These are phyloP conservation scores for Solanum sejunctum DNA, from an alignment of 257 asterid species.

Conservation along the genomic window DNA sequence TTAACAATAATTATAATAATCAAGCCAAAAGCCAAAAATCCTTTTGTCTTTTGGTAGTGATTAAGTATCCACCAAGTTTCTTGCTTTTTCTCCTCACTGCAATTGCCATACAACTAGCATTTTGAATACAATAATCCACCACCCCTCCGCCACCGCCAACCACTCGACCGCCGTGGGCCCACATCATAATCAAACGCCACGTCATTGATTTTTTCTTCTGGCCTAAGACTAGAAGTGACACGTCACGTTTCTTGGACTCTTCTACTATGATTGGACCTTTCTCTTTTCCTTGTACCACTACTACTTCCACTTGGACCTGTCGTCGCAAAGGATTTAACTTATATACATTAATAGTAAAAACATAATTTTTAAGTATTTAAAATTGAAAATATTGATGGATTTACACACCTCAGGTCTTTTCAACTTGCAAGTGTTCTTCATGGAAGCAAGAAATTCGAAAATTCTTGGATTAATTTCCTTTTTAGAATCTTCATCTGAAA, in stretches of 20 bases:
- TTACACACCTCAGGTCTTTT: slow-evolving; percentile 63
- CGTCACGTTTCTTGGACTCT: slow-evolving; percentile 41
- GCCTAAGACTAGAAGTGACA: slow-evolving; percentile 47
- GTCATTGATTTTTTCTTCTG: slow-evolving; percentile 58
- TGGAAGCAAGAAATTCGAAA: slow-evolving; percentile 38
- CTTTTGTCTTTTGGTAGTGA: slow-evolving; percentile 66
- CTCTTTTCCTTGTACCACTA: slow-evolving; percentile 57
- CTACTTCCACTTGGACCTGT: slow-evolving; percentile 44
- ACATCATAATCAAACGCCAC: slow-evolving; percentile 66
- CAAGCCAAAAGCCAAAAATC: slow-evolving; percentile 93
- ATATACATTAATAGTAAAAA: neutral
- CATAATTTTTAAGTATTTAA: neutral
- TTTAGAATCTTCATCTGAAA: slow-evolving; percentile 22
- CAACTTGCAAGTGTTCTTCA: slow-evolving; percentile 45
- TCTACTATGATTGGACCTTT: slow-evolving; percentile 54
- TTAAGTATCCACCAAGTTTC: slow-evolving; percentile 74
- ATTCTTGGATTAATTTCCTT: slow-evolving; percentile 28
- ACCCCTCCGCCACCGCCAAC: slow-evolving; percentile 22
- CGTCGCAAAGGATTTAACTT: neutral
- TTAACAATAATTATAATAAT: neutral
- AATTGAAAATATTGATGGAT: neutral
- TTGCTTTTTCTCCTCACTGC: slow-evolving; percentile 82
- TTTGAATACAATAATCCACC: slow-evolving; percentile 78
- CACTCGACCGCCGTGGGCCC: slow-evolving; percentile 40
- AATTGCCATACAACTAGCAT: slow-evolving; percentile 74